phyloP scores from a whole-genome alignment of 1,139 yeast species.

The Neolecta irregularis region DNA sequence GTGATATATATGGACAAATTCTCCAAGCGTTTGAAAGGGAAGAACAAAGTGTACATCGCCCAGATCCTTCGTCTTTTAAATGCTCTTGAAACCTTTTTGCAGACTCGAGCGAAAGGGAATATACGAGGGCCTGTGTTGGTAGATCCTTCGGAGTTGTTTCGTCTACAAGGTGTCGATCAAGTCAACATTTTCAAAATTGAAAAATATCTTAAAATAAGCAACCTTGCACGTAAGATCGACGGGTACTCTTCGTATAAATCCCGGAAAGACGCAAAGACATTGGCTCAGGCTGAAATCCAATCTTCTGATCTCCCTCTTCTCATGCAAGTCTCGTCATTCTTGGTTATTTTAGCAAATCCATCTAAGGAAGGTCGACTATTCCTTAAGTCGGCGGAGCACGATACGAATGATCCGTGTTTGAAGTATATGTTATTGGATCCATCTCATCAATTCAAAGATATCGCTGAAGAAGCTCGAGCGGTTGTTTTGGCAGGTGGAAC shows the following conservation, averaged over 20 bases:
- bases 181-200: slow-evolving; percentile 58
- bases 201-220: slow-evolving; percentile 46
- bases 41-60: slow-evolving; percentile 53
- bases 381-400: slow-evolving; percentile 26
- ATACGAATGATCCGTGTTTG: slow-evolving; percentile 23
- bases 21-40: slow-evolving; percentile 47
- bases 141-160: slow-evolving; percentile 33
- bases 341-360: slow-evolving; percentile 56
- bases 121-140: slow-evolving; percentile 41
- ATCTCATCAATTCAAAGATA: slow-evolving; percentile 47
- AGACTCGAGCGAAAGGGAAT: slow-evolving; percentile 20
- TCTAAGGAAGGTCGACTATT: slow-evolving; percentile 68
- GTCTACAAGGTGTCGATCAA: slow-evolving; percentile 34
- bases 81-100: slow-evolving; percentile 33
- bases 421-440: slow-evolving; percentile 74
- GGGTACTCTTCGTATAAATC: slow-evolving; percentile 37
- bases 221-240: slow-evolving; percentile 74
- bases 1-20: slow-evolving; percentile 46
- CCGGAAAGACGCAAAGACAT: slow-evolving; percentile 6
- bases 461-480: slow-evolving; percentile 52
- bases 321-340: slow-evolving; percentile 49
- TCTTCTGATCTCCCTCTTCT: slow-evolving; percentile 38
- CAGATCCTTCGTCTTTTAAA: slow-evolving; percentile 48
- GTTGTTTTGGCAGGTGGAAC: slow-evolving; percentile 89
- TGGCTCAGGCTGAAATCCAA: too few species aligned